Conservation (phyloP, 805 yeast genomes). For the Groenewaldozyma salmanticensis region DNA sequence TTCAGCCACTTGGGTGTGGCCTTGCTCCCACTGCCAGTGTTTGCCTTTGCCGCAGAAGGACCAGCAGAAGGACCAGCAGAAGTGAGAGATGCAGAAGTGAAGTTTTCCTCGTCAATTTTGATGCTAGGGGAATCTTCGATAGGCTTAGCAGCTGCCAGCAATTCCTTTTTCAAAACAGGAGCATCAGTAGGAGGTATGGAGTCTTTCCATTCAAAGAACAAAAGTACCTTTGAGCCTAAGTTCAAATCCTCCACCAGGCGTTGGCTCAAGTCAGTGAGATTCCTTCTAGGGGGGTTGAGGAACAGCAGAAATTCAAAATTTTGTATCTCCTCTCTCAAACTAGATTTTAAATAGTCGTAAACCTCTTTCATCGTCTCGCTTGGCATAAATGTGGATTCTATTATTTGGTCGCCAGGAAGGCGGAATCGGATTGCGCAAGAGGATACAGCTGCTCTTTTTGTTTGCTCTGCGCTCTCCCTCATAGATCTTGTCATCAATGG, state of each 20-base stretch:
- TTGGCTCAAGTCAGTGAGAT: slow-evolving; percentile 25
- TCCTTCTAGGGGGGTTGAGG: slow-evolving; percentile 40
- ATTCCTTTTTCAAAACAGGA: slow-evolving; percentile 10
- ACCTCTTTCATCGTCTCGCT: slow-evolving; percentile 33
- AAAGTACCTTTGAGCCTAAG: slow-evolving; percentile 39
- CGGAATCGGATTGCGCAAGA: slow-evolving; percentile 39
- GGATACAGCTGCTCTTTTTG: slow-evolving; percentile 20
- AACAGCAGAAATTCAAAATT: slow-evolving; percentile 30
- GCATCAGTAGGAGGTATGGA: not conserved
- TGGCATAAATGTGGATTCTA: slow-evolving; percentile 43
- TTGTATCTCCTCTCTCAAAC: slow-evolving; percentile 21
- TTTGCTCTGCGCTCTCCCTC: slow-evolving; percentile 26
- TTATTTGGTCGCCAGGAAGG: slow-evolving; percentile 46
- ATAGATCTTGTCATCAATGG: slow-evolving; percentile 36
- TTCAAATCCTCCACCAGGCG: slow-evolving; percentile 30
- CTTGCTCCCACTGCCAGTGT: not conserved
- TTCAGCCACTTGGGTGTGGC: slow-evolving; percentile 15
- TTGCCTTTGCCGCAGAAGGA: slow-evolving; percentile 1
- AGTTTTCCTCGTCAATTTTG: slow-evolving; percentile 10
- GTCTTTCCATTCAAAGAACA: slow-evolving; percentile 28
- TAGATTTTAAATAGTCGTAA: slow-evolving; percentile 24
- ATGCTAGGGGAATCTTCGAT: slow-evolving; percentile 26
- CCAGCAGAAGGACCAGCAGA: no score
- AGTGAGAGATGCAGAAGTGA: no score
- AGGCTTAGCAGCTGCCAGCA: slow-evolving; percentile 26